A percentile compares a stretch with the other conserved stretches of the same genome.
These are phyloP conservation scores for Apostasia shenzhenica DNA, from an alignment of 106 monocot species.

Conservation along the genomic window DNA sequence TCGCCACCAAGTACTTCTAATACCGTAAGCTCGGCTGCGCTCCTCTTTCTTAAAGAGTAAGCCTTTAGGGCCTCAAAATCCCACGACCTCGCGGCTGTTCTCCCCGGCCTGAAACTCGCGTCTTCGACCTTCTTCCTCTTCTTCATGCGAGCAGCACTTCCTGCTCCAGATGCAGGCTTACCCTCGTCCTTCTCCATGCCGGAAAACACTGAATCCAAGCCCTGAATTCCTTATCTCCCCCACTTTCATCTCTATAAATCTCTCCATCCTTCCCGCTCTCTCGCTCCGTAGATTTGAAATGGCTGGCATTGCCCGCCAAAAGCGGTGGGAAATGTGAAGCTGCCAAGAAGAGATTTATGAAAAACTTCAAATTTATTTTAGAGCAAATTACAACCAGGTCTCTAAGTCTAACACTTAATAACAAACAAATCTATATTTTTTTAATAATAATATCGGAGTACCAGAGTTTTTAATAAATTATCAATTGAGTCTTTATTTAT, in stretches of 20 bases:
- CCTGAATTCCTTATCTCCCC: not conserved
- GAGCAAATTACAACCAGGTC: too few relatives aligned
- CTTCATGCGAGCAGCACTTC: slow-evolving; percentile 1
- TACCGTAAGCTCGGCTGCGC: not conserved
- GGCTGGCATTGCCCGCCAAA: not conserved
- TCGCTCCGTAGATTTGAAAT: not conserved
- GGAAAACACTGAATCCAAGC: not conserved
- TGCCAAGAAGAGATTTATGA: too few relatives aligned
- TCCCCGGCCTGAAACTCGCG: not conserved
- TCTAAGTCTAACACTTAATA: too few relatives aligned
- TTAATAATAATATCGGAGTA: too few relatives aligned
- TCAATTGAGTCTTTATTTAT: too few relatives aligned
- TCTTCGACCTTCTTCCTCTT: not conserved
- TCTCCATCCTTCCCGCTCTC: not conserved
- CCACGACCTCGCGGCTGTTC: not conserved
- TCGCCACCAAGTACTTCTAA: not conserved
- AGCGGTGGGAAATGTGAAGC: not conserved
- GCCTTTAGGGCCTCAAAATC: not conserved
- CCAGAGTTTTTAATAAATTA: too few relatives aligned
- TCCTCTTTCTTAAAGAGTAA: not conserved
- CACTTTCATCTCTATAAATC: not conserved
- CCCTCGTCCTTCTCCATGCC: not conserved
- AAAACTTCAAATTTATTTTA: too few relatives aligned
- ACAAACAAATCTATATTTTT: too few relatives aligned
- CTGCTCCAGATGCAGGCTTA: not conserved